A percentile compares a stretch with the other conserved stretches of the same genome.
Conservation (phyloP, 116 monocot genomes). For the Phalaenopsis hybrid region DNA sequence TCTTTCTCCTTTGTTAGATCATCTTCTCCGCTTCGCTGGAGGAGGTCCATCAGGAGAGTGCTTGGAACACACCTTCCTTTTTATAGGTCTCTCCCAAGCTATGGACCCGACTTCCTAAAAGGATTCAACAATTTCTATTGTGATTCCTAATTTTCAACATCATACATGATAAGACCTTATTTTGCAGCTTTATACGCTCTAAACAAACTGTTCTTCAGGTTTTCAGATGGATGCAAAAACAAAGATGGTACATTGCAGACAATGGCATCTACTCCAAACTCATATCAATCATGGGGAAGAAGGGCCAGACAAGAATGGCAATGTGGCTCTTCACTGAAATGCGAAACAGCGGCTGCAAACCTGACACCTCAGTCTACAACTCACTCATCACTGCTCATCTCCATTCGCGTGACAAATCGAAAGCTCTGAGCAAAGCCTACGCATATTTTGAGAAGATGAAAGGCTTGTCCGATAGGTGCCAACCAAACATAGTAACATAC, state of each 20-base stretch:
- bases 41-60: no score
- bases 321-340: slow-evolving; percentile 99
- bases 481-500: slow-evolving; percentile 82
- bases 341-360: slow-evolving; percentile 84
- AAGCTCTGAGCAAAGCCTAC: slow-evolving; percentile 73
- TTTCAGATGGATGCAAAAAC: slow-evolving; percentile 98
- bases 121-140: no score
- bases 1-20: no score
- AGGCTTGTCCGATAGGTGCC: slow-evolving; percentile 63
- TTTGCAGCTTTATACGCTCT: background rate
- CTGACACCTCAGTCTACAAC: slow-evolving; percentile 94
- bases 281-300: slow-evolving; percentile 93
- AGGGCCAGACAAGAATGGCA: slow-evolving; percentile 93
- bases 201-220: slow-evolving; percentile 34
- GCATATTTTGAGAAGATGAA: slow-evolving; percentile 95
- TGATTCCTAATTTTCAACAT: no score
- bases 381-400: slow-evolving; percentile 85
- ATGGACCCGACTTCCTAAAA: no score
- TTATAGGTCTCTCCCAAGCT: no score
- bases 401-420: slow-evolving; percentile 67
- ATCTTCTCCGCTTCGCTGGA: no score
- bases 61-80: no score
- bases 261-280: slow-evolving; percentile 93
- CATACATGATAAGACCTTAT: no score
- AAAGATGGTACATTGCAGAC: slow-evolving; percentile 91